Evolutionary conservation across 805 yeast genomes (phyloP).

Genomic region (Cyberlindnera xishuangbannaensis): DNA sequence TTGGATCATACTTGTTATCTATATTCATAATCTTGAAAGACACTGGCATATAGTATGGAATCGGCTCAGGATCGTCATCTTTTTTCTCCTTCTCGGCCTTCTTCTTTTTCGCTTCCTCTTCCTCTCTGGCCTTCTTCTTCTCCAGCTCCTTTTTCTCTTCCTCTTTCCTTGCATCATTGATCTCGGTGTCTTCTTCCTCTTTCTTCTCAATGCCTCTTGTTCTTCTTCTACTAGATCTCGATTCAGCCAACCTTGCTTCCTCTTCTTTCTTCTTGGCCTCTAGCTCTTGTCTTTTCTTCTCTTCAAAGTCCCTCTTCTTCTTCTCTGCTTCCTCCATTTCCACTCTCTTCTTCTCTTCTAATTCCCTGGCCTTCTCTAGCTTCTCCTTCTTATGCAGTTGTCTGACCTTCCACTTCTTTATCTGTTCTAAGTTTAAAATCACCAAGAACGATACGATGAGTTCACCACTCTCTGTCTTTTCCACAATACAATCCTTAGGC

Average conservation of each 20-base stretch:
- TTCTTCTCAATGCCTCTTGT: slow-evolving; percentile 10
- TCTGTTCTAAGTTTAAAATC: slow-evolving; percentile 24
- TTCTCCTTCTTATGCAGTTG: slow-evolving; percentile 17
- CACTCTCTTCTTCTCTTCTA: slow-evolving; percentile 21
- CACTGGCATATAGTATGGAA: slow-evolving; percentile 47
- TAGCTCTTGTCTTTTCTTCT: too few relatives aligned
- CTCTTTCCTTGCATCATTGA: slow-evolving; percentile 3
- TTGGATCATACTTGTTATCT: slow-evolving; percentile 58
- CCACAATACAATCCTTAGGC: slow-evolving; percentile 75
- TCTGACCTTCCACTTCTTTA: slow-evolving; percentile 20
- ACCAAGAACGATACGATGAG: slow-evolving; percentile 33
- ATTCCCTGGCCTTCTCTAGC: slow-evolving; percentile 23
- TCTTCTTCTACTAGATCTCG: slow-evolving; percentile 11
- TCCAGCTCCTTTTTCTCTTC: too few relatives aligned
- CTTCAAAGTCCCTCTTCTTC: slow-evolving; percentile 9
- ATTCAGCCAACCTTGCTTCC: slow-evolving; percentile 16
- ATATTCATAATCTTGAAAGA: slow-evolving; percentile 63
- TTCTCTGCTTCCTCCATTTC: slow-evolving; percentile 11
- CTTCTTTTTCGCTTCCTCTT: slow-evolving; percentile 8
- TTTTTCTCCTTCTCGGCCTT: slow-evolving; percentile 4
- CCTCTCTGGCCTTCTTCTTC: slow-evolving; percentile 7
- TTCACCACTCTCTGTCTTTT: slow-evolving; percentile 36
- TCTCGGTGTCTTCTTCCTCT: slow-evolving; percentile 3
- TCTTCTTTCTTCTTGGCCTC: slow-evolving; percentile 19
- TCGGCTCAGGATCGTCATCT: slow-evolving; percentile 29